Base-by-base conservation (phyloP, 192 early-diverging fungal species). In the Coemansia sp. region DNA sequence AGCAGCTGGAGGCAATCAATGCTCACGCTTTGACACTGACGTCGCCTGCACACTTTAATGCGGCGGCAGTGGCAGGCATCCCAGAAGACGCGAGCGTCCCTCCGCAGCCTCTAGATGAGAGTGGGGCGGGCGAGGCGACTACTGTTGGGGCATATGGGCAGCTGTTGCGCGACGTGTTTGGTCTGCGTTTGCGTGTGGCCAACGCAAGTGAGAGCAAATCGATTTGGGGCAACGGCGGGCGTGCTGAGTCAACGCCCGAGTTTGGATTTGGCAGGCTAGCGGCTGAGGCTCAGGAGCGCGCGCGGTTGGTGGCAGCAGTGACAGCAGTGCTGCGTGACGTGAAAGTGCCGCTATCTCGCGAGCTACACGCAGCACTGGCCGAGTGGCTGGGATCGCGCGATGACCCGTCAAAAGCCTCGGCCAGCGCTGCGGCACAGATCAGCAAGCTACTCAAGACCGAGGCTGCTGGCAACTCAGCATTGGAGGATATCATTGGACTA, bases 241-340 rank as follows among this genome's bases (percentile, higher is more conserved):
- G 69, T 23, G 70, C 66, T 11, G 71, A 82, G 62, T 81, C 87
- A n/a, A 90, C 82, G 60, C 92, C 93, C 51, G 93, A 96, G 82
- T 95, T 89, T 81, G 94, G 93, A 31, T 93, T 93, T 68, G 94
- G 94, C 45, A 82, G 86, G 51, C 82, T 93, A 34, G 66, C 93
- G 5, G 84, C 86, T 24, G 85, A 86, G 62, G 77, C 88, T 58
- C 89, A 88, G 71, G 73, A 84, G 61, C 92, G 93, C 61, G 69
- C 81, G 23, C 87, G 85, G 34, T 86, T 94, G 48, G 85, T 76
- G 16, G 83, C 86, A 35, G 77, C 72, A 0, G 90, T 94, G 24
- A 79, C 86, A 3, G 79, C 74, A 5, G 63, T 82, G 13, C 74
- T 92, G 34, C 80, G 85, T 72, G 77, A 88, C 35, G 79, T 83